phyloP scores from a whole-genome alignment of 441 rosid genomes.

The Melastoma candidum region DNA sequence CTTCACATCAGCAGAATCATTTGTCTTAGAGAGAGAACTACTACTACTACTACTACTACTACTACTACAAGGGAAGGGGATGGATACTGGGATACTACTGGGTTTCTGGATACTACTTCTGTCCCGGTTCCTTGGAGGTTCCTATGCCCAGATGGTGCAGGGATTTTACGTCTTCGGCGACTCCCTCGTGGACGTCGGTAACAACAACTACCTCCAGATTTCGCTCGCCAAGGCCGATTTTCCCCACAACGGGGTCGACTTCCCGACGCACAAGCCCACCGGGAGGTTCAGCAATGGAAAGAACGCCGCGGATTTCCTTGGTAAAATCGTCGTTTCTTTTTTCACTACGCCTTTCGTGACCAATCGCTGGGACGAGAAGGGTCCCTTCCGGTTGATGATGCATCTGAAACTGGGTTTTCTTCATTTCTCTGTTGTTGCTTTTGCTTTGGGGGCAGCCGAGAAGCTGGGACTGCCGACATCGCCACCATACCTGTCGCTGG shows the following conservation, averaged over 20 bases:
- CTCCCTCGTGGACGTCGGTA: slow-evolving; percentile 45
- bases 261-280: slow-evolving; percentile 30
- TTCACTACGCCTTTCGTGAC: not conserved
- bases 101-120: slow-evolving; percentile 6
- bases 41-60: no score
- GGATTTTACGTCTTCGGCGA: slow-evolving; percentile 46
- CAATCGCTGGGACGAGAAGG: not conserved
- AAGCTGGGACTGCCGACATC: slow-evolving; percentile 45
- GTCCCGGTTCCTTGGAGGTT: not conserved
- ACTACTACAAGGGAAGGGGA: no score
- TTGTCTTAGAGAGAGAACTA: no score
- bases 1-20: no score
- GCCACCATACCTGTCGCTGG: slow-evolving; percentile 42
- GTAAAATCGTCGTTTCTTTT: slow-evolving; percentile 14
- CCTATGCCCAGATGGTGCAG: slow-evolving; percentile 23
- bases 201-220: slow-evolving; percentile 30
- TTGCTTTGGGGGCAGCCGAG: slow-evolving; percentile 40
- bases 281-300: slow-evolving; percentile 65
- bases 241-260: slow-evolving; percentile 43
- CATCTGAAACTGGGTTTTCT: no score
- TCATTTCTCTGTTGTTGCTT: no score
- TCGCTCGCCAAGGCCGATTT: slow-evolving; percentile 34
- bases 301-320: slow-evolving; percentile 56
- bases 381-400: no score
- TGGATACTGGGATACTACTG: not conserved